Conservation (phyloP, 1,284 basidiomycete genomes). For the Moniliophthora roreri region DNA sequence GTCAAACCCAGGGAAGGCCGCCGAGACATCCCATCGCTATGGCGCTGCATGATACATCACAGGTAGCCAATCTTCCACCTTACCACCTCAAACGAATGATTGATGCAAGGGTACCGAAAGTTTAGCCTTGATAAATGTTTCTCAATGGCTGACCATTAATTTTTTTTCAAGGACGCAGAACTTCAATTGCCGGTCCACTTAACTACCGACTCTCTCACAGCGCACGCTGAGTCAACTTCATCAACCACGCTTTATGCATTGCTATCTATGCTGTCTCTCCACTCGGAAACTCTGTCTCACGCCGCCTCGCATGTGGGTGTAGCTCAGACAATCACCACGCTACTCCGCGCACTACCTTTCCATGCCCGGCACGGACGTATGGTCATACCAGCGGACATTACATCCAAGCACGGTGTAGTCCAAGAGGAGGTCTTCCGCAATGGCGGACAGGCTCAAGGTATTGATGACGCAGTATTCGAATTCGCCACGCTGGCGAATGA, state of each 20-base stretch:
- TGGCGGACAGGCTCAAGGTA: conserved; percentile 61
- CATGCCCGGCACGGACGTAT: conserved; percentile 74
- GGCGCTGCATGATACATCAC: conserved; percentile 64
- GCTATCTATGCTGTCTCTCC: conserved; percentile 69
- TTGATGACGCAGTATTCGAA: conserved; percentile 82
- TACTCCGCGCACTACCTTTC: conserved; percentile 78
- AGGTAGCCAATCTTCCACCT: conserved; percentile 49
- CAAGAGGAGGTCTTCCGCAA: conserved; percentile 86
- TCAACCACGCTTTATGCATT: conserved; percentile 81
- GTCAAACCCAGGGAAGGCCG: conserved; percentile 57
- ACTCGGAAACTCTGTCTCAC: conserved; percentile 70
- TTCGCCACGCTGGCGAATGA: conserved; percentile 91
- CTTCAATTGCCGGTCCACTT: conserved; percentile 67
- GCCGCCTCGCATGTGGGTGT: conserved; percentile 78
- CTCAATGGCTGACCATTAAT: conserved; percentile 16
- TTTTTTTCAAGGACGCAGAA: conserved; percentile 63
- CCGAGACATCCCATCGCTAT: conserved; percentile 84
- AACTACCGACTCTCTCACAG: conserved; percentile 69
- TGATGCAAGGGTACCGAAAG: conserved; percentile 72
- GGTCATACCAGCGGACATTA: conserved; percentile 84
- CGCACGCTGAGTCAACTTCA: conserved; percentile 77
- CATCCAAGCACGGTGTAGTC: conserved; percentile 74
- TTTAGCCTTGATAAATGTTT: neutral
- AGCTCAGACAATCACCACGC: conserved; percentile 69
- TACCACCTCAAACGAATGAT: conserved; percentile 87